phyloP scores from a whole-genome alignment of 2,329 filamentous ascomycete species.

The Botrytis tulipae region DNA sequence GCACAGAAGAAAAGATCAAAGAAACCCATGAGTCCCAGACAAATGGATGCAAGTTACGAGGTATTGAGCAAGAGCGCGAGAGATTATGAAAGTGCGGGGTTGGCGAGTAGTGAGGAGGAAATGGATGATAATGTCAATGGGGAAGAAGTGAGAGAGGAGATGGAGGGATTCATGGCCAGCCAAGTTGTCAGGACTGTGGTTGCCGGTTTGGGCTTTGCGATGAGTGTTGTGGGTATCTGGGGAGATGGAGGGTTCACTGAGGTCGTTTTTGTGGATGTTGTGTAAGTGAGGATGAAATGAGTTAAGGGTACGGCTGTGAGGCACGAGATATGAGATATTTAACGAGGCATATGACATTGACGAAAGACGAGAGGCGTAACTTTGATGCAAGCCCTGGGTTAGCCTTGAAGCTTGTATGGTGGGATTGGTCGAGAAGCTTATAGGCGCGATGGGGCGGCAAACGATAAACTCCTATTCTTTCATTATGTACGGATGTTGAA shows the following conservation, averaged over 20 bases:
- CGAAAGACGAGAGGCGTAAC: background rate
- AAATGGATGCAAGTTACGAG: conserved; percentile 71
- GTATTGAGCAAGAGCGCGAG: conserved; percentile 48
- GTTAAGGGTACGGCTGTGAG: background rate
- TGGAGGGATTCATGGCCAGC: conserved; percentile 54
- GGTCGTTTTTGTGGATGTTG: conserved; percentile 30
- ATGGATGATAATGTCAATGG: conserved; percentile 51
- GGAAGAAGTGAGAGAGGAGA: conserved; percentile 58
- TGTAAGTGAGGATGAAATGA: background rate
- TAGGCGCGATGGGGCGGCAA: background rate
- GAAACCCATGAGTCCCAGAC: conserved; percentile 20
- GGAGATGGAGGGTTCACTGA: conserved; percentile 53
- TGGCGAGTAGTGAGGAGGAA: conserved; percentile 48
- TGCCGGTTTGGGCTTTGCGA: conserved; percentile 55
- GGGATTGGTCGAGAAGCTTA: background rate
- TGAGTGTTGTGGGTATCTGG: conserved; percentile 65
- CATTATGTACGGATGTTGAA: background rate
- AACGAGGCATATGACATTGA: conserved; percentile 7
- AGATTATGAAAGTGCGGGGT: conserved; percentile 51
- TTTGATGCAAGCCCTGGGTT: background rate
- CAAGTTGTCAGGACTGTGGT: conserved; percentile 55
- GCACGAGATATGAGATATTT: background rate
- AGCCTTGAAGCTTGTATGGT: background rate
- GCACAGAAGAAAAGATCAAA: conserved; percentile 32
- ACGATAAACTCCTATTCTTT: conserved; percentile 9